Conservation (phyloP, 1,284 basidiomycete species). For the Taiwanofungus camphoratus region DNA sequence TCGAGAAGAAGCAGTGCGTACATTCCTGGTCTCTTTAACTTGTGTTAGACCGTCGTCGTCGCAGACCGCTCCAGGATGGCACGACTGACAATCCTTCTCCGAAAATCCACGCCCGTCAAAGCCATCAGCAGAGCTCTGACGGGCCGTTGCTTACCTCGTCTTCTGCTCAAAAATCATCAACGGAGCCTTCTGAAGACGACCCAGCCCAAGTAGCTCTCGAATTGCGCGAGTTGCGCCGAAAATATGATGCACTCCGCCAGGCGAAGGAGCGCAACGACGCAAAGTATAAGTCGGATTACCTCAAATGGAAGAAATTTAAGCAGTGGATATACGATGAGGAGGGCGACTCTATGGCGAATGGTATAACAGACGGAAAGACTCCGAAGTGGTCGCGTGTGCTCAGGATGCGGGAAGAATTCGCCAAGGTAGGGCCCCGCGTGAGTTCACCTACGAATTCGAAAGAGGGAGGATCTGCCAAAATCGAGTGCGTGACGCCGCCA, state of each 20-base stretch:
- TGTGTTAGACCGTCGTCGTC: too few species aligned
- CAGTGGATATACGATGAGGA: conserved; percentile 15
- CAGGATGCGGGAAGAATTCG: conserved; percentile 4
- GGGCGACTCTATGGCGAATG: neutral
- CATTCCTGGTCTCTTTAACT: too few species aligned
- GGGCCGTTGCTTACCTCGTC: conserved; percentile 1
- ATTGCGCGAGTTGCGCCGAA: conserved; percentile 13
- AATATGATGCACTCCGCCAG: conserved; percentile 17
- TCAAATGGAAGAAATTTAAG: conserved; percentile 17
- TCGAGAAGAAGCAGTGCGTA: too few species aligned
- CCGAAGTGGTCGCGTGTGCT: conserved; percentile 2
- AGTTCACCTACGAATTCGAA: neutral
- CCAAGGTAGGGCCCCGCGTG: neutral
- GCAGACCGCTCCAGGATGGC: too few species aligned
- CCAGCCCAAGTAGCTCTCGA: conserved; percentile 10
- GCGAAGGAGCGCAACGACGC: conserved; percentile 16
- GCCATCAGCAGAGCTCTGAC: too few species aligned
- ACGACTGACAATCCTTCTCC: too few species aligned
- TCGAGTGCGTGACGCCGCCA: neutral
- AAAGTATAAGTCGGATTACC: conserved; percentile 15
- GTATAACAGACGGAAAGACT: conserved; percentile 3
- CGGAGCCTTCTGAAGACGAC: neutral
- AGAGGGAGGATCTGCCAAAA: neutral
- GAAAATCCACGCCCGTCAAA: too few species aligned
- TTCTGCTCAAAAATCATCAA: neutral